These are phyloP conservation scores for Dendrobium chrysotoxum DNA, from an alignment of 106 monocot genomes.

Conservation along the genomic window DNA sequence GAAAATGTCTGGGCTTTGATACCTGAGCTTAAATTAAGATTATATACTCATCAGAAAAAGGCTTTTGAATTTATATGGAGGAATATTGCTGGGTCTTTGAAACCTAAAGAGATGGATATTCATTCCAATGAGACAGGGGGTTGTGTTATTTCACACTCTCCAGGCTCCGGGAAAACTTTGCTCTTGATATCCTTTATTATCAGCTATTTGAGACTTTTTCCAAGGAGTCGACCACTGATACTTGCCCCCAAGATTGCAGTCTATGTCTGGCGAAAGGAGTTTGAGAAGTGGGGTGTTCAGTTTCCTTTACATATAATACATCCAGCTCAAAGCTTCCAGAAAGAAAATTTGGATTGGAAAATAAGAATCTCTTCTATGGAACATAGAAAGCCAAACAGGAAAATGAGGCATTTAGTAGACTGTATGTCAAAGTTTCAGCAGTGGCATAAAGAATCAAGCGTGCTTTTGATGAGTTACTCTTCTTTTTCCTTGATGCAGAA, in stretches of 20 bases:
- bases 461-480: slow-evolving; percentile 68
- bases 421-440: slow-evolving; percentile 44
- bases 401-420: slow-evolving; percentile 36
- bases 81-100: slow-evolving; percentile 48
- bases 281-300: slow-evolving; percentile 60
- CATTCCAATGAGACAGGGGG: slow-evolving; percentile 39
- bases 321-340: slow-evolving; percentile 24
- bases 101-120: slow-evolving; percentile 30
- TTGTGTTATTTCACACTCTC: slow-evolving; percentile 79
- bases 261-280: slow-evolving; percentile 61
- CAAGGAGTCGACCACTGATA: slow-evolving; percentile 49
- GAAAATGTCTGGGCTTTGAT: slow-evolving; percentile 47
- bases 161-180: slow-evolving; percentile 72
- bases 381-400: slow-evolving; percentile 26
- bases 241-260: slow-evolving; percentile 61
- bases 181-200: slow-evolving; percentile 55
- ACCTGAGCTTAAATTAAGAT: slow-evolving; percentile 32
- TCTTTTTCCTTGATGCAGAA: slow-evolving; percentile 38
- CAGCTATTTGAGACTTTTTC: slow-evolving; percentile 51
- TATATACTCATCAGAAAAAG: slow-evolving; percentile 58
- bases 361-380: neutral
- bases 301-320: slow-evolving; percentile 48
- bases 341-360: slow-evolving; percentile 14
- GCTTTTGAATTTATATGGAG: slow-evolving; percentile 79
- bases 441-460: slow-evolving; percentile 59